Evolutionary conservation across 352 stramenopile species (phyloP).

Genomic region (Stramenopiles sp.): DNA sequence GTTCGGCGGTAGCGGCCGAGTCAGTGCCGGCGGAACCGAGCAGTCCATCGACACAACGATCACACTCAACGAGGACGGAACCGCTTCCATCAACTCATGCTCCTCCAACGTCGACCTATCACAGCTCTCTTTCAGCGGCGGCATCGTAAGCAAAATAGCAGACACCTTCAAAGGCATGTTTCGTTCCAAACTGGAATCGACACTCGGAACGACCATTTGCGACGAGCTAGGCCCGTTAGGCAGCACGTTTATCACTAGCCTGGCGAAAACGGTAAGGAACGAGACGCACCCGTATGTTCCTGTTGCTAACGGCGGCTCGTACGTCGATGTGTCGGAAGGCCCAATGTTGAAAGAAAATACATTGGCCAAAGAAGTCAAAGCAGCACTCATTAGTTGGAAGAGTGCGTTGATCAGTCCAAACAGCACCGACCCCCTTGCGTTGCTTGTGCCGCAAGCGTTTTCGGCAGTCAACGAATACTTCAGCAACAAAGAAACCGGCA

Average conservation of each 20-base stretch:
- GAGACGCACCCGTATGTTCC: neutral
- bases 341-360: slow-evolving; percentile 5
- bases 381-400: neutral
- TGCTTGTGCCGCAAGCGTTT: neutral
- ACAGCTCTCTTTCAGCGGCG: neutral
- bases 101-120: neutral
- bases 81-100: neutral
- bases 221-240: neutral
- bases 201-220: neutral
- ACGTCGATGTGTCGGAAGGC: neutral
- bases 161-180: neutral
- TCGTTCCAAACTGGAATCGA: neutral
- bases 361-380: neutral
- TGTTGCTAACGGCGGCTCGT: neutral
- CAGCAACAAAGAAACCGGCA: neutral
- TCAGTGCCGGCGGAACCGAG: neutral
- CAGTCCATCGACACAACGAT: neutral
- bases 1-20: neutral
- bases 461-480: neutral
- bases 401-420: neutral
- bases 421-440: neutral
- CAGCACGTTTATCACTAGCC: neutral
- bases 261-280: neutral
- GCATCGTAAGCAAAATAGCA: neutral
- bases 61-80: neutral